Evolutionary conservation across 148 eudicot genomes (phyloP).

Genomic region (Dysphania ambrosioides): DNA sequence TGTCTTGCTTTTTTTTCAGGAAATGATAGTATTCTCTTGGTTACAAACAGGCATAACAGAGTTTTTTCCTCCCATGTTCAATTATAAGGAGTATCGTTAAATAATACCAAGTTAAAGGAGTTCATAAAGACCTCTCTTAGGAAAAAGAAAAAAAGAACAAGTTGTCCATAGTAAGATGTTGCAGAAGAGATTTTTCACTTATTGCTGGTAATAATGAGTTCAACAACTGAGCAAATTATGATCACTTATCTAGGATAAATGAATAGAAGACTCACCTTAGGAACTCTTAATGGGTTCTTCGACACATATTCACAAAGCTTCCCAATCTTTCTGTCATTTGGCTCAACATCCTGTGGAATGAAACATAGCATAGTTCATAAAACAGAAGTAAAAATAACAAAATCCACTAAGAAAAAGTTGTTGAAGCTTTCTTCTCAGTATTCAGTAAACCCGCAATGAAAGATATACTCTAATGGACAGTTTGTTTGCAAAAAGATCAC

Average conservation of each 20-base stretch:
- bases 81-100: not conserved
- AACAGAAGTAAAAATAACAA: not conserved
- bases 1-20: too few species aligned
- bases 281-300: slow-evolving; percentile 77
- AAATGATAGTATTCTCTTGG: too few species aligned
- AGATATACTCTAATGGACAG: not conserved
- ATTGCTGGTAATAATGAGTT: not conserved
- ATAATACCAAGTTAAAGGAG: not conserved
- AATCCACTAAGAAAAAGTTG: not conserved
- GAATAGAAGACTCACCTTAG: slow-evolving; percentile 46
- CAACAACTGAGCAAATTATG: not conserved
- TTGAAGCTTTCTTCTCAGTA: not conserved
- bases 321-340: slow-evolving; percentile 81
- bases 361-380: slow-evolving; percentile 10
- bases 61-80: not conserved
- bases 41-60: too few species aligned
- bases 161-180: not conserved
- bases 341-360: slow-evolving; percentile 64
- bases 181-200: not conserved
- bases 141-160: too few species aligned
- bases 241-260: not conserved
- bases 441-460: not conserved
- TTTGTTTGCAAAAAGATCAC: not conserved
- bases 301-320: slow-evolving; percentile 85
- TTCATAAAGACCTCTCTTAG: too few species aligned